Conservation (phyloP, 306 rosid genomes). For the Carpinus viminea region DNA sequence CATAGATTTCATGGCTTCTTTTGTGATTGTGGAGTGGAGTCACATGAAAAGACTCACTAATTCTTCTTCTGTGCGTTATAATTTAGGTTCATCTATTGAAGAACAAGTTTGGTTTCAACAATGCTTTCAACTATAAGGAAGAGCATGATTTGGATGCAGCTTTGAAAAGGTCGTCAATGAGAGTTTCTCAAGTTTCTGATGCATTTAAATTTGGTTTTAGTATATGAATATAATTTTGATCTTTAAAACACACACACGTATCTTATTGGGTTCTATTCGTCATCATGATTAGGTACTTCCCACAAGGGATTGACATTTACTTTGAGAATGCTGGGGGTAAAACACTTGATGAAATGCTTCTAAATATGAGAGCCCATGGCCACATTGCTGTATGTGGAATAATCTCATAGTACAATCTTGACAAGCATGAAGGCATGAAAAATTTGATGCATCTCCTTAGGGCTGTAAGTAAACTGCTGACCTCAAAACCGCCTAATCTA, state of each 20-base stretch:
- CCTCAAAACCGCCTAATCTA: too few relatives aligned
- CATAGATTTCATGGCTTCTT: too few relatives aligned
- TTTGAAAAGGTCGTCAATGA: too few relatives aligned
- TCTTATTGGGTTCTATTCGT: background rate
- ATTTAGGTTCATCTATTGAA: background rate
- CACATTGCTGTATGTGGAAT: slow-evolving; percentile 17
- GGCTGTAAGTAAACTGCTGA: too few relatives aligned
- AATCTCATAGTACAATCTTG: slow-evolving; percentile 25
- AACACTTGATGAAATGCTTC: slow-evolving; percentile 24
- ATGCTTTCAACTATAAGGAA: slow-evolving; percentile 30
- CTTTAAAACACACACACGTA: background rate
- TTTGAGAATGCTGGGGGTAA: slow-evolving; percentile 25
- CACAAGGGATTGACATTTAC: slow-evolving; percentile 21
- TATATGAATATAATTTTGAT: too few relatives aligned
- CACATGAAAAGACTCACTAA: too few relatives aligned
- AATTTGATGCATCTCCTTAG: slow-evolving; percentile 2
- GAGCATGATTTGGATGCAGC: slow-evolving; percentile 17
- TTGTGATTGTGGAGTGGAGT: too few relatives aligned
- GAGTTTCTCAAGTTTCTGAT: too few relatives aligned
- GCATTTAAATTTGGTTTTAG: too few relatives aligned
- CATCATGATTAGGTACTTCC: slow-evolving; percentile 1
- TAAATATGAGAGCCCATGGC: slow-evolving; percentile 19
- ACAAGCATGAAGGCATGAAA: background rate
- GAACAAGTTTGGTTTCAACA: background rate
- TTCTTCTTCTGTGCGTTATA: too few relatives aligned